phyloP scores from a whole-genome alignment of 306 rosid genomes.

The Lathyrus aphaca region DNA sequence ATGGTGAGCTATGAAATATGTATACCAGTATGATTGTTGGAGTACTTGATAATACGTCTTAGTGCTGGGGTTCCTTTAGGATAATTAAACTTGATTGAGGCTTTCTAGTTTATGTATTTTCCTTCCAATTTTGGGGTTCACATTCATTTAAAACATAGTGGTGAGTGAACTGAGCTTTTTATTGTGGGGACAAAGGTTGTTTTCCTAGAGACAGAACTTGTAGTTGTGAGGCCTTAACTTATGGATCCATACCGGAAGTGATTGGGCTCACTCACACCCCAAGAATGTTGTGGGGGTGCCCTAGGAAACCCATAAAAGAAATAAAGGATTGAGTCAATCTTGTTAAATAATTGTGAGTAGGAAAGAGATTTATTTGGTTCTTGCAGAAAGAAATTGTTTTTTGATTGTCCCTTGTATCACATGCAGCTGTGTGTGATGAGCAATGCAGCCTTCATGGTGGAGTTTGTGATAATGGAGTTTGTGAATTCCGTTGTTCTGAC shows the following conservation, averaged over 20 bases:
- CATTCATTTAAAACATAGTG: conserved; percentile 3
- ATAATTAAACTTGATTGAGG: conserved; percentile 20
- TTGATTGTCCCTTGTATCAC: conserved; percentile 33
- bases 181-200: not conserved
- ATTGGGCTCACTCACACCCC: not conserved
- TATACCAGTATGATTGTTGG: not conserved
- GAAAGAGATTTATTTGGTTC: conserved; percentile 1
- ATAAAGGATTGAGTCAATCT: conserved; percentile 12
- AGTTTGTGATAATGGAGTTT: conserved; percentile 94
- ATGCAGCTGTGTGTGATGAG: conserved; percentile 91
- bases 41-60: not conserved
- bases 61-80: conserved; percentile 2
- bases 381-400: conserved; percentile 17
- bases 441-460: conserved; percentile 99
- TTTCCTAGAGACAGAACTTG: not conserved
- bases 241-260: not conserved
- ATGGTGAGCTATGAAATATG: conserved; percentile 30
- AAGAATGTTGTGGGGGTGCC: not conserved
- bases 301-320: conserved; percentile 3
- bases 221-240: conserved; percentile 6
- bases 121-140: conserved; percentile 1
- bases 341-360: conserved; percentile 4
- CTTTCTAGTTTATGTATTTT: conserved; percentile 28
- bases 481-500: conserved; percentile 98
- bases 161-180: conserved; percentile 12